phyloP scores from a whole-genome alignment of 805 yeast genomes.

The Kuraishia borneana region DNA sequence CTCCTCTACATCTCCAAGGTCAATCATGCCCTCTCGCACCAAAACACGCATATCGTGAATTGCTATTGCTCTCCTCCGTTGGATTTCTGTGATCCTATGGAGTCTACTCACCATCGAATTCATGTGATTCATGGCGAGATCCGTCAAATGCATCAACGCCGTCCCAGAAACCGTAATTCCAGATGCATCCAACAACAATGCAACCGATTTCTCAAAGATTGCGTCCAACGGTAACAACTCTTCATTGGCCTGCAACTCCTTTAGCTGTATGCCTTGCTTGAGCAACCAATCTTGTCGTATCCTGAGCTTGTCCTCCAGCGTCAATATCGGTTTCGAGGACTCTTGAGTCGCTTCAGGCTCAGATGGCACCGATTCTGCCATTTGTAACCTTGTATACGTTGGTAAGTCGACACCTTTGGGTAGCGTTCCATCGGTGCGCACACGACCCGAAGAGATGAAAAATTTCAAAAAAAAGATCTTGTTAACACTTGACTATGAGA shows the following conservation, averaged over 20 bases:
- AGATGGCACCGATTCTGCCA: not conserved
- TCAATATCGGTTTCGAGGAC: not conserved
- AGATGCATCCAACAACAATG: conserved; percentile 22
- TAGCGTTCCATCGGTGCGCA: not conserved
- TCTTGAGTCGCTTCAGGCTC: not conserved
- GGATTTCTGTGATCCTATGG: conserved; percentile 42
- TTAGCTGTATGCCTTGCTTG: not conserved
- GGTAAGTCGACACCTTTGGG: no score
- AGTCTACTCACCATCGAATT: conserved; percentile 27
- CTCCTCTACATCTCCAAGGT: conserved; percentile 24
- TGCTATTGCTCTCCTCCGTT: conserved; percentile 47
- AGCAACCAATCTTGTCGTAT: not conserved
- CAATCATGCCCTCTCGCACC: conserved; percentile 29
- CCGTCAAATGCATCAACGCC: conserved; percentile 27
- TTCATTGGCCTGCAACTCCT: not conserved
- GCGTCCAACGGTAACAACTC: conserved; percentile 16
- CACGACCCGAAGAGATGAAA: not conserved
- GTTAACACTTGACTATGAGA: conserved; percentile 16
- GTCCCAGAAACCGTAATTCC: conserved; percentile 17
- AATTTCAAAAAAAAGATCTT: not conserved
- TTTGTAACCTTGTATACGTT: not conserved
- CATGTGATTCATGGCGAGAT: conserved; percentile 23
- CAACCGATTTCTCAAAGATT: conserved; percentile 21
- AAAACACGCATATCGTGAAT: conserved; percentile 37
- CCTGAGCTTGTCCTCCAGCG: not conserved